Evolutionary conservation across 208 protist genomes (phyloP).

Genomic region (Leishmania turanica): DNA sequence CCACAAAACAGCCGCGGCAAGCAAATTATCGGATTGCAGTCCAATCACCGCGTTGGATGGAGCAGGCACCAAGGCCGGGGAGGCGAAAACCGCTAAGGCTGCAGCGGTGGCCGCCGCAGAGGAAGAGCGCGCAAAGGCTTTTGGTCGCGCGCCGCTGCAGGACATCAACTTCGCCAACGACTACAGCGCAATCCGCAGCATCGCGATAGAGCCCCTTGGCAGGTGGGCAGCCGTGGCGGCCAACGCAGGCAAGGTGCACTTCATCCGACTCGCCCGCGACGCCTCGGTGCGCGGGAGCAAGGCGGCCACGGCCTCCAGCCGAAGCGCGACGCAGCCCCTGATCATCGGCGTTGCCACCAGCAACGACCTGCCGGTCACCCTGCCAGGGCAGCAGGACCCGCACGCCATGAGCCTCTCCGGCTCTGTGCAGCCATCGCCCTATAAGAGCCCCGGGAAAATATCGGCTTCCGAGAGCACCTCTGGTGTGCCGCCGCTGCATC

Average conservation of each 20-base stretch:
- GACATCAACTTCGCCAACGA: conserved; percentile 77
- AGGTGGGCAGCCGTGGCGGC: conserved; percentile 81
- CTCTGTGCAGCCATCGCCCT: conserved; percentile 12
- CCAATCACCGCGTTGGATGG: background rate
- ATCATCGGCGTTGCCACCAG: background rate
- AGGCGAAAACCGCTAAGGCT: conserved; percentile 5
- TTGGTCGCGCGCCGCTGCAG: conserved; percentile 62
- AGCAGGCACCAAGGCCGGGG: background rate
- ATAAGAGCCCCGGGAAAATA: conserved; percentile 10
- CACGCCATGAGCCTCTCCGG: background rate
- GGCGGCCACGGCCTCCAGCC: background rate
- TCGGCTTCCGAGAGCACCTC: conserved; percentile 11
- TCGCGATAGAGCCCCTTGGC: conserved; percentile 71
- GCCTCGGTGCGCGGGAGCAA: conserved; percentile 32
- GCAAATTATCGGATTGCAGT: background rate
- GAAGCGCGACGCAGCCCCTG: background rate
- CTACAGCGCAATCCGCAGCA: conserved; percentile 85
- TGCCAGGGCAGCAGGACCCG: conserved; percentile 2
- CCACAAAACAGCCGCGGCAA: conserved; percentile 5
- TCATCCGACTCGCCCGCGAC: conserved; percentile 65
- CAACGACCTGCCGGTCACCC: conserved; percentile 9
- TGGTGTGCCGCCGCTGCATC: conserved; percentile 3
- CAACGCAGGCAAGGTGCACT: conserved; percentile 83
- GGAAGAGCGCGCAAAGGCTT: conserved; percentile 27
- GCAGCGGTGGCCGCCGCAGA: conserved; percentile 1